Evolutionary conservation across 163 green algal species (phyloP).

Genomic region (Trebouxiophyceae sp.): DNA sequence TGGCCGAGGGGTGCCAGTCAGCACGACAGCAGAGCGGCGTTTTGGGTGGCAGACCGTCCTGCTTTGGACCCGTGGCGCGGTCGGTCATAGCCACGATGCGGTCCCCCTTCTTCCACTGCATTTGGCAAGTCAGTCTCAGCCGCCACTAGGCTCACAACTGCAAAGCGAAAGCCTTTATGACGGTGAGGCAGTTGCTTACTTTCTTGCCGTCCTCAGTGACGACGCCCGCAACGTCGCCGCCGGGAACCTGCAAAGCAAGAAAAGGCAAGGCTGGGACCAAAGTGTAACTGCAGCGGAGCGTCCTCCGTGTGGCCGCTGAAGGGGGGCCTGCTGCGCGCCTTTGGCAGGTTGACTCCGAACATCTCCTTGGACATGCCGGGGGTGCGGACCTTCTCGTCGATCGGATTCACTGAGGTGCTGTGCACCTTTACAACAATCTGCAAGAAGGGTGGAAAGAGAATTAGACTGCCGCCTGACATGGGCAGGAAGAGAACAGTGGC

Average conservation of each 20-base stretch:
- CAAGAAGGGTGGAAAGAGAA: no score
- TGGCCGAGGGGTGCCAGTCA: no score
- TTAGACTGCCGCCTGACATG: no score
- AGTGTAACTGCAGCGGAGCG: no score
- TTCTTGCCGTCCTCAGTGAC: slow-evolving; percentile 30
- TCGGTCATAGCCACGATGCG: slow-evolving; percentile 30
- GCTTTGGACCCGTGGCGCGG: not conserved
- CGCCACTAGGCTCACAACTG: slow-evolving; percentile 7
- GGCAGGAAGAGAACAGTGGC: no score
- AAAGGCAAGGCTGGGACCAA: not conserved
- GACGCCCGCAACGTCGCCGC: slow-evolving; percentile 36
- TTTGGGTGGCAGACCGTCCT: not conserved
- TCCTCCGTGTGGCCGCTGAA: no score
- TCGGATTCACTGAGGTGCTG: slow-evolving; percentile 11
- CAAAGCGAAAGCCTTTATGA: slow-evolving; percentile 11
- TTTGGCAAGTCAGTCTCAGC: not conserved
- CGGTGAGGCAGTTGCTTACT: not conserved
- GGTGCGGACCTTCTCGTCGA: slow-evolving; percentile 12
- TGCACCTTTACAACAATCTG: slow-evolving; percentile 16
- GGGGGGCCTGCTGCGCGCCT: no score
- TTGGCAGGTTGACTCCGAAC: no score
- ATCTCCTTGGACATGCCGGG: no score
- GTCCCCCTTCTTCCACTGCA: slow-evolving; percentile 40
- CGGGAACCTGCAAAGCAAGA: slow-evolving; percentile 30
- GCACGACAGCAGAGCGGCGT: no score